Evolutionary conservation across 805 yeast species (phyloP).

Genomic region (Dipodascopsis uninucleata): DNA sequence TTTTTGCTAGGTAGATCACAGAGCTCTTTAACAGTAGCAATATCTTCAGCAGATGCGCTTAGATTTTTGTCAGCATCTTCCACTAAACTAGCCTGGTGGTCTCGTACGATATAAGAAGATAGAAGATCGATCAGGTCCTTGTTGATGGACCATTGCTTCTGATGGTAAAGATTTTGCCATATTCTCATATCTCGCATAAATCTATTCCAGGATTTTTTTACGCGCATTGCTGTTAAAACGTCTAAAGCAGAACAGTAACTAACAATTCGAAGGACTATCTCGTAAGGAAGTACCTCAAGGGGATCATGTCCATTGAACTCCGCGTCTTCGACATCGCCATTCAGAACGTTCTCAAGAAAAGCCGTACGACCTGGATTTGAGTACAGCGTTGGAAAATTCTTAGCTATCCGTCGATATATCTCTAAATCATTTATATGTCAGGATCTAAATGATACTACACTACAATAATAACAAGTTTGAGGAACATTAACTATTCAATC

Average conservation of each 20-base stretch:
- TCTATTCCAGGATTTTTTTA: slow-evolving; percentile 6
- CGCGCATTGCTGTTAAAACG: slow-evolving; percentile 4
- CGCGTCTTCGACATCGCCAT: too few relatives aligned
- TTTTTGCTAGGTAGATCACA: neutral
- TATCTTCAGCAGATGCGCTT: neutral
- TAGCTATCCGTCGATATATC: too few relatives aligned
- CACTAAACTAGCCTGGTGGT: neutral
- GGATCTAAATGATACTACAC: too few relatives aligned
- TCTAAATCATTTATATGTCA: too few relatives aligned
- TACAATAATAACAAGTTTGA: too few relatives aligned
- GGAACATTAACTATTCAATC: too few relatives aligned
- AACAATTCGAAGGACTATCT: slow-evolving; percentile 4
- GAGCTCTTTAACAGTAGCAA: neutral
- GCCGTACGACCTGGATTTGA: too few relatives aligned
- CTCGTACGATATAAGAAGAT: neutral
- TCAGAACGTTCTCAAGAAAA: too few relatives aligned
- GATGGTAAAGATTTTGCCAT: slow-evolving; percentile 10
- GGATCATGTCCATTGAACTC: slow-evolving; percentile 3
- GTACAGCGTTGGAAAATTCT: too few relatives aligned
- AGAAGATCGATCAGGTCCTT: neutral
- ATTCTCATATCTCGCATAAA: slow-evolving; percentile 2
- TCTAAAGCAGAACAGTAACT: neutral
- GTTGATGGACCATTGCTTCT: slow-evolving; percentile 12
- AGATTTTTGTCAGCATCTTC: neutral
- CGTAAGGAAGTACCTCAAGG: slow-evolving; percentile 4